A percentile compares a stretch with the other conserved stretches of the same genome.
These are phyloP conservation scores for Dactylellina parvicollis DNA, from an alignment of 2,329 filamentous ascomycete species.

Conservation along the genomic window DNA sequence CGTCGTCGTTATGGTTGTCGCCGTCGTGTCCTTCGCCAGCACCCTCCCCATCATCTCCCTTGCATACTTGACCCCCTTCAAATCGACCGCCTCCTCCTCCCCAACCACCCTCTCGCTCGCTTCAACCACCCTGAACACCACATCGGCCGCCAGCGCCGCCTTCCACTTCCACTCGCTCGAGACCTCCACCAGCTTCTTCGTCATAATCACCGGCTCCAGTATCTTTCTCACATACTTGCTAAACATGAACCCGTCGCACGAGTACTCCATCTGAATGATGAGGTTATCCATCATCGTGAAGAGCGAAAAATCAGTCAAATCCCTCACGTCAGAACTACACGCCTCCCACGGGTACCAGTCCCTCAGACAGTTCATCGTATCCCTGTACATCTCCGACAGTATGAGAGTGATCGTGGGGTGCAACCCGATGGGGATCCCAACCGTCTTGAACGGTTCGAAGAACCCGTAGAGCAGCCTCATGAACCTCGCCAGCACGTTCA, in stretches of 20 bases:
- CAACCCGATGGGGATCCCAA: conserved; percentile 14
- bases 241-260: conserved; percentile 35
- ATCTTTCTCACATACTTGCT: conserved; percentile 36
- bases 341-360: conserved; percentile 37
- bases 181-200: conserved; percentile 26
- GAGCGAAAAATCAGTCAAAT: conserved; percentile 25
- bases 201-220: conserved; percentile 32
- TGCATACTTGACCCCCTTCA: conserved; percentile 12
- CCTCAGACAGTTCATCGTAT: conserved; percentile 22
- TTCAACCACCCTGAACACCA: conserved; percentile 22
- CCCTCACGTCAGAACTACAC: conserved; percentile 22
- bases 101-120: conserved; percentile 6
- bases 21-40: conserved; percentile 19
- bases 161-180: conserved; percentile 33
- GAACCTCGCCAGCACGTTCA: conserved; percentile 23
- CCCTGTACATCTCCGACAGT: conserved; percentile 31
- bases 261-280: conserved; percentile 24
- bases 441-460: conserved; percentile 25
- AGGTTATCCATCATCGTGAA: conserved; percentile 36
- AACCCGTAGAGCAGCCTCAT: conserved; percentile 11
- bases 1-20: conserved; percentile 5
- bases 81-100: conserved; percentile 8
- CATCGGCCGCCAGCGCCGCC: conserved; percentile 13
- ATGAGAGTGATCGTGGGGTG: conserved; percentile 29
- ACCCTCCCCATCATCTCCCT: conserved; percentile 26